Base-by-base conservation (phyloP, 2,329 filamentous ascomycete genomes). In the Colletotrichum sublineola region DNA sequence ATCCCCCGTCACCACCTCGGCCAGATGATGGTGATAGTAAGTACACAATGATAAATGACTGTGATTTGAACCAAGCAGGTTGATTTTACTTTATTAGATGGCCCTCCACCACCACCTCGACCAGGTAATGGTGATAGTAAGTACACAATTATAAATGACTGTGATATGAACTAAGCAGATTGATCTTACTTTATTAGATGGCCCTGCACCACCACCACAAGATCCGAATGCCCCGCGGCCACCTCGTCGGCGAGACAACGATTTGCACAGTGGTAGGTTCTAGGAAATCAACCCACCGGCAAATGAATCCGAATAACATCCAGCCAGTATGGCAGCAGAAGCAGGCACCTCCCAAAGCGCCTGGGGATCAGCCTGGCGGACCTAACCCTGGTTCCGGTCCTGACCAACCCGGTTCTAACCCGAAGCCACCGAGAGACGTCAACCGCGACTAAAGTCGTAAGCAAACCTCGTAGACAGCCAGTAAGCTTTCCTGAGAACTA, bases 391-490 rank as follows among this genome's bases (percentile, higher is more conserved):
- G 46, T 5, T 5, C 20, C 9, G 20, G 11, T 3, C 9, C 20
- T 24, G 46, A 48, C 9, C 46, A 12, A n/a, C 20, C 46, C 9
- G 46, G 5, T 48, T 24, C 20, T 24, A n/a, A 11, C 12, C 46
- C 20, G n/a, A 48, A 48, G 20, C 46, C 46, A 24, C 46, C 20
- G 8, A n/a, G 20, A 48, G n/a, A 20, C 46, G n/a, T 48, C 5
- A n/a, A 48, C n/a, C 20, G 20, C 9, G 46, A 48, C 20, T 48
- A 24, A 24, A n/a, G 1, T 12, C n/a, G 46, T n/a, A 48, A 48
- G 20, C 3, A n/a, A 11, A n/a, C 3, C 44, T 11, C 7, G 20
- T 1, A 2, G 0, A 9, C 8, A 3, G 6, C 4, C 44, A n/a
- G 1, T 20, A 11, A n/a, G 18, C 1, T n/a, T 46, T 3, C 3